phyloP scores from a whole-genome alignment of 1,139 yeast species.

The Diutina ranongensis region DNA sequence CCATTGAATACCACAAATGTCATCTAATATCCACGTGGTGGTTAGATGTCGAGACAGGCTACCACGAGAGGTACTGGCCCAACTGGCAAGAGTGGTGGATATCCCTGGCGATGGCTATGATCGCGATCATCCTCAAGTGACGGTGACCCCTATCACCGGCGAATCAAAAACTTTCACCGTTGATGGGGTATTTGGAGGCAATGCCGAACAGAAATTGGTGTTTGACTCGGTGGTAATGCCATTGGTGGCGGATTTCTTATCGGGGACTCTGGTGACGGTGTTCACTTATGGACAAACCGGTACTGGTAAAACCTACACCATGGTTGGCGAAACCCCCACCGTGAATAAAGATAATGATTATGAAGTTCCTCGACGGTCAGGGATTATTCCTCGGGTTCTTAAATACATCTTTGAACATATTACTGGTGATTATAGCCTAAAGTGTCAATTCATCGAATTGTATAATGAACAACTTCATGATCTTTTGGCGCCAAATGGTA shows the following conservation, averaged over 20 bases:
- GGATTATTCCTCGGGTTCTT: conserved; percentile 12
- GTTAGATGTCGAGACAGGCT: conserved; percentile 85
- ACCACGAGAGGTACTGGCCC: conserved; percentile 54
- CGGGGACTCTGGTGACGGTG: conserved; percentile 11
- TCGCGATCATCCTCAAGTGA: conserved; percentile 23
- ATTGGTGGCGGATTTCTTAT: conserved; percentile 31
- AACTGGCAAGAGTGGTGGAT: conserved; percentile 64
- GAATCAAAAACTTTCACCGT: conserved; percentile 44
- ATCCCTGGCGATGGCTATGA: conserved; percentile 39
- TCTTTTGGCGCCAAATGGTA: conserved; percentile 22
- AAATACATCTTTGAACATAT: conserved; percentile 8
- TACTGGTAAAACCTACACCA: conserved; percentile 12
- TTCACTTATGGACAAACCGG: conserved; percentile 13
- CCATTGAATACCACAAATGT: neutral
- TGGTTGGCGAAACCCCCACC: conserved; percentile 10
- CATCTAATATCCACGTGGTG: conserved; percentile 56
- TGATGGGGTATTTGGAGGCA: conserved; percentile 66
- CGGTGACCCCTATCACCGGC: conserved; percentile 22
- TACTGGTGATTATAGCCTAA: conserved; percentile 9
- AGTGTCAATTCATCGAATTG: conserved; percentile 11
- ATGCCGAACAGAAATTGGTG: conserved; percentile 48
- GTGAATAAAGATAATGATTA: conserved; percentile 7
- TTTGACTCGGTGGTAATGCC: conserved; percentile 58
- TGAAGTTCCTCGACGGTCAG: conserved; percentile 8
- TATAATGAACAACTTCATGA: conserved; percentile 12